phyloP scores from a whole-genome alignment of 139 green algal genomes.

The Raphidocelis subcapitata region DNA sequence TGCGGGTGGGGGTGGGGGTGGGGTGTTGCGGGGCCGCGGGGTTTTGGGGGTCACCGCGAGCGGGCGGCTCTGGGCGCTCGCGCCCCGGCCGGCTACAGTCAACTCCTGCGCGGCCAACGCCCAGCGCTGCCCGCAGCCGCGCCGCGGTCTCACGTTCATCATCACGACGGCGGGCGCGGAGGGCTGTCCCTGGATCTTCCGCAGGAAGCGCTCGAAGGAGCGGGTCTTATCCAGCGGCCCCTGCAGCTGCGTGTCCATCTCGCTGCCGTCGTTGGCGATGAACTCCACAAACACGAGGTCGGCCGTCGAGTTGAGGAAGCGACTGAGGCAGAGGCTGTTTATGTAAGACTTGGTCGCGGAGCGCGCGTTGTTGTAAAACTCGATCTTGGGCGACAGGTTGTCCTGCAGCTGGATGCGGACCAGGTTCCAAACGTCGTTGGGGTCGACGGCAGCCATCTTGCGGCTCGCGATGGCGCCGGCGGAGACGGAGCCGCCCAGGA shows the following conservation, averaged over 20 bases:
- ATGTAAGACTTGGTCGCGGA: slow-evolving; percentile 26
- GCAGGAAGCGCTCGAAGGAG: slow-evolving; percentile 28
- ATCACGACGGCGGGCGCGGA: slow-evolving; percentile 20
- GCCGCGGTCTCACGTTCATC: slow-evolving; percentile 11
- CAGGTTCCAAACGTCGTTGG: slow-evolving; percentile 29
- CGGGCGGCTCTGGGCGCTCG: too few species aligned
- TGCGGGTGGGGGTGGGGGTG: background rate
- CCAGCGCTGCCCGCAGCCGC: background rate
- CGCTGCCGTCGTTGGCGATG: slow-evolving; percentile 29
- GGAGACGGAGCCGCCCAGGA: slow-evolving; percentile 31
- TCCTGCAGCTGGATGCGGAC: slow-evolving; percentile 25
- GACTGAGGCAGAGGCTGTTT: slow-evolving; percentile 23
- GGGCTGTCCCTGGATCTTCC: slow-evolving; percentile 21
- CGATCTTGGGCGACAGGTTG: slow-evolving; percentile 8
- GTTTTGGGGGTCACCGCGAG: too few species aligned
- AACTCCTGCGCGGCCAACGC: too few species aligned
- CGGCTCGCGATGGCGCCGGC: slow-evolving; percentile 23
- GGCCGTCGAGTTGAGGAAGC: slow-evolving; percentile 20
- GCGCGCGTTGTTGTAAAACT: slow-evolving; percentile 27
- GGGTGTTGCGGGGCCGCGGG: too few species aligned
- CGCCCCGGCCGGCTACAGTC: too few species aligned
- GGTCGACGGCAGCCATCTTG: slow-evolving; percentile 15
- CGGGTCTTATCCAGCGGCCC: slow-evolving; percentile 5
- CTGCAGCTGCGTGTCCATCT: slow-evolving; percentile 21
- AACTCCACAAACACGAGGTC: slow-evolving; percentile 40